Base-by-base conservation (phyloP, 345 rosid genomes). In the Angophora floribunda region DNA sequence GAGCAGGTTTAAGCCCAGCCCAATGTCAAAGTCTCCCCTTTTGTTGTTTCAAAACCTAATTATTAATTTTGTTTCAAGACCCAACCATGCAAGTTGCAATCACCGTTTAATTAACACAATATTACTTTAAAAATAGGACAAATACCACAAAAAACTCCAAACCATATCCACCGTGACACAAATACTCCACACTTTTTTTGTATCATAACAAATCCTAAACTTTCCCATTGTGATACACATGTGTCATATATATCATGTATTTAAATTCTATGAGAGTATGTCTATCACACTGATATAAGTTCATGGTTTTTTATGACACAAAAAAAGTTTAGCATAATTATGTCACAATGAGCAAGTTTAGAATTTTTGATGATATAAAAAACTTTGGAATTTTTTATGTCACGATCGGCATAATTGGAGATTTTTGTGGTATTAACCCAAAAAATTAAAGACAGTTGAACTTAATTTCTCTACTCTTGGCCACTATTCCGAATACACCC, bases 311-410 rank as follows among this genome's bases (percentile, higher is more conserved):
- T 53, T 53, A 53, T 53, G 59, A 53, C 59, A 52, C 55, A 7
- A 53, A 53, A 3, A 52, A 7, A 53, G 1, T 3, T 0, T 7
- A 4, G 21, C 7, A 53, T 53, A 53, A 53, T 53, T 53, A 10
- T 53, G 21, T 53, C 24, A 3, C 2, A 53, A 7, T 7, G 57
- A 9, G 26, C 14, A 53, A 21, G 9, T 53, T 21, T 0, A 21
- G 59, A 24, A 4, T 53, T 53, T 53, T 21, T 53, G 2, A 53
- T 53, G 59, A 53, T 53, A 53, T 53, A 53, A 21, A 53, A 53
- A 53, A 53, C 17, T 7, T 21, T 0, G 0, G 10, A 2, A 53
- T 53, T 17, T 0, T 53, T 53, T 53, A 1, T 53, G 10, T 53
- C 26, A 53, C 0, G 0, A 53, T 53, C 7, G 19, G 4, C 10